Conservation (phyloP, 352 stramenopile genomes). For the Pythium scleroteichum region DNA sequence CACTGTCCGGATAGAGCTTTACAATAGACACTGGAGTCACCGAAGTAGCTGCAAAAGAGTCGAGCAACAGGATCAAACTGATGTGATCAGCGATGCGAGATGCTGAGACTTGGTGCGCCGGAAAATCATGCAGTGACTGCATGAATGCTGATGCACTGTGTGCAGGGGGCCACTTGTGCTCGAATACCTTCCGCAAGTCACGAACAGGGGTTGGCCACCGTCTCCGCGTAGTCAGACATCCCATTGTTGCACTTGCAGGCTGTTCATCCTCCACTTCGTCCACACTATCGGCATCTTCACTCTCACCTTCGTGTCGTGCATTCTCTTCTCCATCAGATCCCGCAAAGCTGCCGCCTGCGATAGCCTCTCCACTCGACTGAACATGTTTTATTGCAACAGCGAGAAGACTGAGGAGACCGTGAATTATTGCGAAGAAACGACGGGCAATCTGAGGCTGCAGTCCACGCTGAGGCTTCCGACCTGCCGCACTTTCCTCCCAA, state of each 20-base stretch:
- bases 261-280: conserved; percentile 24
- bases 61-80: conserved; percentile 75
- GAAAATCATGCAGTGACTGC: conserved; percentile 41
- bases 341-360: conserved; percentile 17
- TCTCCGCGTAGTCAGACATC: conserved; percentile 40
- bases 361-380: background rate
- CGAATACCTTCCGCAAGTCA: conserved; percentile 49
- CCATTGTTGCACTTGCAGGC: conserved; percentile 39
- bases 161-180: conserved; percentile 57
- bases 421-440: conserved; percentile 80
- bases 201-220: conserved; percentile 54
- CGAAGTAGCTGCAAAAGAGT: conserved; percentile 74
- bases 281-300: conserved; percentile 32
- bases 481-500: conserved; percentile 77
- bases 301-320: conserved; percentile 28
- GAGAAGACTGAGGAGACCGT: conserved; percentile 54
- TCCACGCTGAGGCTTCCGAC: conserved; percentile 62
- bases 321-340: conserved; percentile 31
- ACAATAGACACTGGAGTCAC: conserved; percentile 72
- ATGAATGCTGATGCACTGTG: conserved; percentile 51
- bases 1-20: conserved; percentile 58
- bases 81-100: conserved; percentile 58
- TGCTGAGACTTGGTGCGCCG: conserved; percentile 39
- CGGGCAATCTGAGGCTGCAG: conserved; percentile 76
- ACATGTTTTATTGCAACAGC: conserved; percentile 26